phyloP scores from a whole-genome alignment of 1,284 basidiomycete species.

The Irpex lacteus region DNA sequence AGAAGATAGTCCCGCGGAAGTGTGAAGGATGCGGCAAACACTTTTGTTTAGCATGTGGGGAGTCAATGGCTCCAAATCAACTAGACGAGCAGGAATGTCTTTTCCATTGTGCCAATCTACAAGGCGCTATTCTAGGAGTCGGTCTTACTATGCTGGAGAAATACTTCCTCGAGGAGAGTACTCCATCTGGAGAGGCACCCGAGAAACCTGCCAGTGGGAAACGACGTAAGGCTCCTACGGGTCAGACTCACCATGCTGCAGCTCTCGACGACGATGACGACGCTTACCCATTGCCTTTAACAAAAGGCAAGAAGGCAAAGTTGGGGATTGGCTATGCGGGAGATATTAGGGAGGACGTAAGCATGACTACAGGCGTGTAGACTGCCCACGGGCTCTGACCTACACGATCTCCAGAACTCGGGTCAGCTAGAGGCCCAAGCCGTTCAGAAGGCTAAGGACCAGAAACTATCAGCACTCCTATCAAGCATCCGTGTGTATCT shows the following conservation, averaged over 20 bases:
- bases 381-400: background rate
- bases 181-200: slow-evolving; percentile 19
- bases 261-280: slow-evolving; percentile 58
- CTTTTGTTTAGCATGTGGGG: slow-evolving; percentile 85
- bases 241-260: slow-evolving; percentile 26
- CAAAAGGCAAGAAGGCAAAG: slow-evolving; percentile 58
- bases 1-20: slow-evolving; percentile 49
- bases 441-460: slow-evolving; percentile 70
- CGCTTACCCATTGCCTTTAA: slow-evolving; percentile 34
- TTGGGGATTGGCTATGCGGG: slow-evolving; percentile 86
- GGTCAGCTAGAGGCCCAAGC: slow-evolving; percentile 76
- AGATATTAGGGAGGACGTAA: slow-evolving; percentile 74
- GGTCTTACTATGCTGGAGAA: slow-evolving; percentile 80
- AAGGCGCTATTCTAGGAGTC: slow-evolving; percentile 83
- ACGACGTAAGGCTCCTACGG: slow-evolving; percentile 31
- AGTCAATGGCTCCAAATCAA: slow-evolving; percentile 42
- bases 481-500: slow-evolving; percentile 73
- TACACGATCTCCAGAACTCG: slow-evolving; percentile 48
- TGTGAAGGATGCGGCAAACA: slow-evolving; percentile 66
- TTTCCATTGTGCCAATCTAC: slow-evolving; percentile 85
- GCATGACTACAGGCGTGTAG: slow-evolving; percentile 24
- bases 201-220: slow-evolving; percentile 26
- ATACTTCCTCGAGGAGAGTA: slow-evolving; percentile 55
- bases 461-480: slow-evolving; percentile 66
- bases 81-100: slow-evolving; percentile 52